Evolutionary conservation across 345 rosid species (phyloP), one percentile per base, ranked within the genome.

Genomic region (Schrenkiella parvula): DNA sequence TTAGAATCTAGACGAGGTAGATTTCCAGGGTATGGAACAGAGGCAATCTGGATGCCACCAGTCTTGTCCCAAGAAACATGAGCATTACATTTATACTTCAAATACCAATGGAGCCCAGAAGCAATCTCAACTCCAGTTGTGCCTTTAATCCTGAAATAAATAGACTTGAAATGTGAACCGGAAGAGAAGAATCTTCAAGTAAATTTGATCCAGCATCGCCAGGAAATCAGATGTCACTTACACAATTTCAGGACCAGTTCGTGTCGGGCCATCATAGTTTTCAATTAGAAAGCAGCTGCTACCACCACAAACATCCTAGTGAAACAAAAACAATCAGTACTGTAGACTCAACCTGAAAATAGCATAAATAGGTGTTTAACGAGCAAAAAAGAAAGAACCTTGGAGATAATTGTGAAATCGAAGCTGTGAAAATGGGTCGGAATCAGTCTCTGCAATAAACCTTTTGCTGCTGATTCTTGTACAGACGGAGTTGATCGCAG

Each of bases 31-130:
- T 55, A 65, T 12, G 97, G 96, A 80, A 90, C 80, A 52, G 98
- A 83, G 41, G 83, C 89, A 63, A 85, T 77, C 80, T 93, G 98
- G 62, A 76, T 61, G 43, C 97, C 97, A 68, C 97, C 98, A 58
- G 97, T 90, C 80, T 89, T 93, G 75, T 85, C 89, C 98, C 98
- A 90, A 46, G 97, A 93, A 74, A 93, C 76, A 84, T 93, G 97
- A 82, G 89, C 97, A 42, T 85, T 85, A 71, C 97, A 90, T 80
- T 80, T 81, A 68, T 90, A 89, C 77, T 93, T 93, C 73, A 93
- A 56, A 68, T 89, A 90, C 98, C 97, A 93, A 62, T 93, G 97
- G 42, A 93, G 86, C 34, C 98, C 98, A 34, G 97, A 89, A 67
- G 84, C 87, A 71, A 93, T 78, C 77, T 90, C 98, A 57, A 93